A percentile compares a stretch with the other conserved stretches of the same genome.
These are phyloP conservation scores for Colletotrichum sp. DNA, from an alignment of 2,329 filamentous ascomycete genomes.

Conservation along the genomic window DNA sequence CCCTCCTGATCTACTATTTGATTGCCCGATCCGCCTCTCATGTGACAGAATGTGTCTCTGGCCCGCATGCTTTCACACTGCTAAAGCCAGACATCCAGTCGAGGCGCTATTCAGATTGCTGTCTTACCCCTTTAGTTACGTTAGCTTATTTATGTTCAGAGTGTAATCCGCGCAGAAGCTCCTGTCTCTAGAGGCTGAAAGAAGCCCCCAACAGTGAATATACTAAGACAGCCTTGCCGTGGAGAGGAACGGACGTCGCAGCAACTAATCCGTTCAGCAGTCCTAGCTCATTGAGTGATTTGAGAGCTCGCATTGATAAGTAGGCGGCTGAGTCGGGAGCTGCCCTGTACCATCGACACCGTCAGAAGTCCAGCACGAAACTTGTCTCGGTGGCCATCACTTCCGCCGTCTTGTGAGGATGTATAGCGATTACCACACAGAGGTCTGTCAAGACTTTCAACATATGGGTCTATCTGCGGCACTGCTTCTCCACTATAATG, in stretches of 20 bases:
- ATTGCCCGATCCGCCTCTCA: background rate
- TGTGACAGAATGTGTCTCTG: background rate
- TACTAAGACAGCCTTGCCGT: background rate
- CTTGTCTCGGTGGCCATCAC: background rate
- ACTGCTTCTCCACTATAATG: background rate
- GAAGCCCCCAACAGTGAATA: background rate
- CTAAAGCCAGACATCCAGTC: background rate
- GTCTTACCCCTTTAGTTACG: background rate
- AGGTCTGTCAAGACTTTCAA: background rate
- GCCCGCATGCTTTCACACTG: background rate
- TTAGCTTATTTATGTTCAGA: background rate
- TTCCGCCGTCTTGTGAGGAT: background rate
- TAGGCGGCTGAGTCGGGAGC: background rate
- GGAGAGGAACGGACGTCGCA: background rate
- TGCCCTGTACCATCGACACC: background rate
- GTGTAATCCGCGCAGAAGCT: background rate
- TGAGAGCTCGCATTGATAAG: background rate
- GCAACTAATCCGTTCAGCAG: fast-evolving
- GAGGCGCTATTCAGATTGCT: fast-evolving
- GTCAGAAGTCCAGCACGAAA: background rate
- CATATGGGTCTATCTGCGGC: fast-evolving
- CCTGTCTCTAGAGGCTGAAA: background rate
- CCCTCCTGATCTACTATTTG: fast-evolving
- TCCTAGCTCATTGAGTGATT: background rate
- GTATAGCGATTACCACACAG: fast-evolving